Evolutionary conservation across 108 stramenopile species (phyloP), one percentile per base, ranked within the genome.

Genomic region (Skeletonema tropicum): DNA sequence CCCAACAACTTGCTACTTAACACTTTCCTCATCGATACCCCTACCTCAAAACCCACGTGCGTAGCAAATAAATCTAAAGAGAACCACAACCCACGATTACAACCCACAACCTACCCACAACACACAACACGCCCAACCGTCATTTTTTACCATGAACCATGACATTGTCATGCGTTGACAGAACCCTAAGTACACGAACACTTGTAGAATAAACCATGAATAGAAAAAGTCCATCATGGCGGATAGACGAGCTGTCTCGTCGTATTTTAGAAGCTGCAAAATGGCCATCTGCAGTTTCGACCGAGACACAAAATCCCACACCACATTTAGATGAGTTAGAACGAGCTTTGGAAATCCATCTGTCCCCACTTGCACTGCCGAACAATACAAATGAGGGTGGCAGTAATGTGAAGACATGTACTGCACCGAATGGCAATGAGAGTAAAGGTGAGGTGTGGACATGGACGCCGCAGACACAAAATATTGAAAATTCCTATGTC

Each of bases 321-420:
- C 80, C 80, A 9, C 59, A 70, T 61, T 60, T 80, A 38, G 80
- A 80, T 36, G 80, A 80, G 36, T 39, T 80, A 35, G 80, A 80
- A 64, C 36, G 69, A 64, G 68, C 68, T 35, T 42, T 77, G 52
- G 73, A 74, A 23, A 70, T 80, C 55, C 3, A 55, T 36, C 36
- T 64, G 48, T 19, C 30, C 33, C 38, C 72, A 32, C 52, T 72
- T 13, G 66, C 42, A 48, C 14, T 21, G 55, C 32, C 31, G 5
- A 57, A 57, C 19, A 29, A 32, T 13, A 29, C 5, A 2, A 9
- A 23, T 6, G 19, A 0, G 23, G 36, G 17, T 35, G 62, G n/a
- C 14, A 33, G 15, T 48, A 38, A 36, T 23, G 66, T 75, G 25
- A 62, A 30, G 33, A 66, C 66, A 29, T 67, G 66, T 30, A 67